Base-by-base conservation (phyloP, 352 stramenopile species). In the Globisporangium sylvaticum region DNA sequence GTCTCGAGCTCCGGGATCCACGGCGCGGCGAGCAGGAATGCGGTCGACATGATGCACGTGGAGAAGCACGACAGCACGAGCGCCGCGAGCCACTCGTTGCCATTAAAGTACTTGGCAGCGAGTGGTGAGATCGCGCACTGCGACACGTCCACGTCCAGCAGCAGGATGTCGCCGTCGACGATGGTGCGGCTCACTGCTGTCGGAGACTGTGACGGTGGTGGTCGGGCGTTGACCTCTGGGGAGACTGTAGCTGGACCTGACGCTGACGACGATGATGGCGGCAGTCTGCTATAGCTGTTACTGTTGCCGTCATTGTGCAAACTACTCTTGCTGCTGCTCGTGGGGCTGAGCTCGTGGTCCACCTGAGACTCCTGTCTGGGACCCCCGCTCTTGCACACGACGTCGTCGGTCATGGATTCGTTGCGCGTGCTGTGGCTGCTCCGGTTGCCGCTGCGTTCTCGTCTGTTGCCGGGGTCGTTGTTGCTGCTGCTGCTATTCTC, bases 71-170 rank as follows among this genome's bases (percentile, higher is more conserved):
- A 77, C 22, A 89, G 31, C 10, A 79, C 63, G 25, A 87, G 34
- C 24, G 78, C 80, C 37, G 82, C 76, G 53, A 87, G n/a, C 75
- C 79, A 86, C 58, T 85, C 67, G 68, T 84, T 78, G 37, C 72
- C 70, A 0, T 53, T 0, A 58, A 90, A 89, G 52, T 69, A 83
- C 25, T 58, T 73, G 27, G 69, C 48, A 4, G 79, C 79, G 15
- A 87, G 48, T 25, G n/a, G 46, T 0, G 79, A 75, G 18, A 87
- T 67, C 3, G 75, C 79, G 57, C 75, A 76, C 8, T 34, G 71
- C 8, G 71, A 74, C 0, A 55, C 59, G 34, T 75, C 68, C 42
- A 78, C 46, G 12, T 79, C 58, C 42, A 39, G n/a, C 12, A 64
- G 32, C 5, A 64, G 59, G 37, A 62, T 68, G 44, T 71, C 65